Conservation (phyloP, 1,284 basidiomycete genomes). For the Fomitopsis palustris region DNA sequence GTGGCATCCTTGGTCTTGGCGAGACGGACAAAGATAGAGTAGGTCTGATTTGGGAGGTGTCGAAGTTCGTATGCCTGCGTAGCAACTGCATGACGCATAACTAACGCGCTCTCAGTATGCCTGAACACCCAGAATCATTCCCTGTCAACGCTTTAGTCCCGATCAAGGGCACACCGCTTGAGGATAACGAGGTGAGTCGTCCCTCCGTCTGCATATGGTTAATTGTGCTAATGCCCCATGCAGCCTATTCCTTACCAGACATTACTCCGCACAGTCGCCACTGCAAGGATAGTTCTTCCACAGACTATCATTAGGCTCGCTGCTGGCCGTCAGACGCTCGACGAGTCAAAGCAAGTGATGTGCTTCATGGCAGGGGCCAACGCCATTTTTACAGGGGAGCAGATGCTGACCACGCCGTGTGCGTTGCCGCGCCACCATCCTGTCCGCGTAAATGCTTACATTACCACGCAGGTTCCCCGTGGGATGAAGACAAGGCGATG, state of each 20-base stretch:
- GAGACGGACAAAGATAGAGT: slow-evolving; percentile 90
- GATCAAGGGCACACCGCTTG: slow-evolving; percentile 71
- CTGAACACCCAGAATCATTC: slow-evolving; percentile 96
- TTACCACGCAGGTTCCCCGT: slow-evolving; percentile 61
- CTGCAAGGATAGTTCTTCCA: slow-evolving; percentile 90
- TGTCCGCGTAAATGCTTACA: slow-evolving; percentile 11
- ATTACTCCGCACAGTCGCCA: slow-evolving; percentile 91
- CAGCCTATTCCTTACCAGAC: slow-evolving; percentile 82
- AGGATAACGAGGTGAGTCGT: slow-evolving; percentile 59
- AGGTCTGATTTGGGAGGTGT: slow-evolving; percentile 93
- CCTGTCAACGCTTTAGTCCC: slow-evolving; percentile 94
- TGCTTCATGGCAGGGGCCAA: slow-evolving; percentile 99
- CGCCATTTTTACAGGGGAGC: slow-evolving; percentile 96
- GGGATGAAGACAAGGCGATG: slow-evolving; percentile 96
- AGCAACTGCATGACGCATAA: background rate
- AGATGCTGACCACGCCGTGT: slow-evolving; percentile 97
- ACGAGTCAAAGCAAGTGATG: slow-evolving; percentile 94
- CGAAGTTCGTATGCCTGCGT: slow-evolving; percentile 54
- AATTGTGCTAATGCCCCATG: background rate
- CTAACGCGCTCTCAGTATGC: slow-evolving; percentile 56
- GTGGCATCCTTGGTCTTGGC: slow-evolving; percentile 94
- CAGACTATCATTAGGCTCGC: slow-evolving; percentile 93
- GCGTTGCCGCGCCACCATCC: slow-evolving; percentile 30
- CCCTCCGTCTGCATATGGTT: background rate
- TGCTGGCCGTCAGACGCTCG: slow-evolving; percentile 88